phyloP scores from a whole-genome alignment of 257 asterid species.

The Rubia yunnanensis region DNA sequence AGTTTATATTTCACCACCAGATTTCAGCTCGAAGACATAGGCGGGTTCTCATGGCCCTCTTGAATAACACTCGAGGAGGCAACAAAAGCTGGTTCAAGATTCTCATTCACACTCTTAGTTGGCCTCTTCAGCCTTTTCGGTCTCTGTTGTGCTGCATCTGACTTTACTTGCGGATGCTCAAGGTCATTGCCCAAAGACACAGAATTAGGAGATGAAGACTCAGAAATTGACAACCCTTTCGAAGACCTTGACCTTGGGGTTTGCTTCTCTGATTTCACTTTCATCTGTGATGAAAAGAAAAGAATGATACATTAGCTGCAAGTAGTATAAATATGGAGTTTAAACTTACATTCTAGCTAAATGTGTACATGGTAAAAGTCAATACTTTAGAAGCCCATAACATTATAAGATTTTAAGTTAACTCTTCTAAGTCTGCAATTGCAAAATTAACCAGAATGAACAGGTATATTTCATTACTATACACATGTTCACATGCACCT shows the following conservation, averaged over 20 bases:
- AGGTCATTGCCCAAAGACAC: constrained; percentile 33
- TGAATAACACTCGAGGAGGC: constrained; percentile 29
- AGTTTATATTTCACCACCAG: neutral
- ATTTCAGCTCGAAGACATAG: neutral
- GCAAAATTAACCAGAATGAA: neutral
- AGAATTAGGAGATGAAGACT: constrained; percentile 35
- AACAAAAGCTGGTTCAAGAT: constrained; percentile 81
- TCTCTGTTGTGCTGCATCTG: constrained; percentile 47
- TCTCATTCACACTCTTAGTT: constrained; percentile 83
- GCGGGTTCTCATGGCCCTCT: constrained; percentile 26
- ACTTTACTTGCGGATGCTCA: constrained; percentile 35
- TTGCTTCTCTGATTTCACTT: constrained; percentile 47
- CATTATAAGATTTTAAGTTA: neutral
- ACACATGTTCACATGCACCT: neutral
- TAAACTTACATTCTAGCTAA: neutral
- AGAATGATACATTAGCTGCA: neutral
- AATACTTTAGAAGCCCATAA: neutral
- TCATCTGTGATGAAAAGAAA: constrained; percentile 46
- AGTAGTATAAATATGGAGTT: neutral
- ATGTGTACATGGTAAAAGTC: neutral
- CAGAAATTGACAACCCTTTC: constrained; percentile 42
- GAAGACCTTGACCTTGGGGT: constrained; percentile 41
- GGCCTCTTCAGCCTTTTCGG: constrained; percentile 91
- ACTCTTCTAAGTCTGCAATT: neutral
- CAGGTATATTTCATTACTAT: neutral